Evolutionary conservation across 176 grass and related monocot genomes (phyloP), one percentile per base, ranked within the genome.

Genomic region (Cenchrus americanus): DNA sequence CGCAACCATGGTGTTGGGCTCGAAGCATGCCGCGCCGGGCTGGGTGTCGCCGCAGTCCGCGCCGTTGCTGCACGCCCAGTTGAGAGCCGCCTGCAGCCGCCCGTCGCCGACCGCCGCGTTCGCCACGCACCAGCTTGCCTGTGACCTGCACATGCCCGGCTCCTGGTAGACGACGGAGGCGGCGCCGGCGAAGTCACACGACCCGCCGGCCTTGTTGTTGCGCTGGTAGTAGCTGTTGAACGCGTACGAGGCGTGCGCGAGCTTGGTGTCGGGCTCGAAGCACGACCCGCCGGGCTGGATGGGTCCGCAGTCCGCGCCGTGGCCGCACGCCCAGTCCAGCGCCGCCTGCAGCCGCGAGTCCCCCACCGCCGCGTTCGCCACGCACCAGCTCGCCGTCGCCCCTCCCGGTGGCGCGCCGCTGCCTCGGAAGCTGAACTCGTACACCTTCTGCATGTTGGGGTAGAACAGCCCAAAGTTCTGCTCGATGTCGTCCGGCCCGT

Each of bases 381-480:
- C 83, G 65, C 89, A 91, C 89, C 89, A 91, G 52, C 63, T 77
- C 5, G 1, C 59, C 49, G 10, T 8, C 24, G 23, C 2, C 0
- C 42, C 42, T 5, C 42, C 42, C 3, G 32, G 1, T 1, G 26
- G 6, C 2, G 42, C 43, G 0, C 22, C 15, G 8, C 14, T 27
- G 18, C 86, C 70, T 4, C 75, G 77, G 15, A 96, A 96, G 37
- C 83, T 63, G 15, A 93, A 55, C 14, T 87, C 73, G 73, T 96
- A 96, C 23, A 91, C 88, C 80, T 91, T 90, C 22, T 62, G 22
- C 88, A 85, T 64, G 80, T 70, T 44, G 0, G 90, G 90, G 77
- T 90, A 89, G 90, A 96, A 96, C 6, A 96, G 58, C 11, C 94
- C 94, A 15, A 89, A 96, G 90, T 93, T 85, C 11, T 52, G n/a